Evolutionary conservation across 805 yeast genomes (phyloP).

Genomic region (Metschnikowia borealis): DNA sequence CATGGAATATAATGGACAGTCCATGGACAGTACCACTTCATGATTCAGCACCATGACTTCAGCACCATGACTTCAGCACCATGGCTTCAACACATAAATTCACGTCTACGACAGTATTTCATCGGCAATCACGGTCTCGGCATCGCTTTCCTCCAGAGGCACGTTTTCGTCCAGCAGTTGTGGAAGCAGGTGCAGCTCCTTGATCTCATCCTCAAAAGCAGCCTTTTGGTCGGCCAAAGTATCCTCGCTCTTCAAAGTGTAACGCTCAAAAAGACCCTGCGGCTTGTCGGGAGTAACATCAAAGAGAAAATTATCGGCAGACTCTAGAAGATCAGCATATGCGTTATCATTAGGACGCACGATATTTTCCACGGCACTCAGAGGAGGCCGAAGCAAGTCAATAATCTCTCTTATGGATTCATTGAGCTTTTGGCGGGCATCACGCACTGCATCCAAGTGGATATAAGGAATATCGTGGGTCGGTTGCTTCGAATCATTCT

Average conservation of each 20-base stretch:
- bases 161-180: background rate
- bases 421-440: constrained; percentile 15
- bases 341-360: constrained; percentile 3
- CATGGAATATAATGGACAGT: no score
- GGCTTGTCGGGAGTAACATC: constrained; percentile 2
- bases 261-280: constrained; percentile 12
- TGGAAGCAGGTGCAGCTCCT: background rate
- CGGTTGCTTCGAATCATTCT: background rate
- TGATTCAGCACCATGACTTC: no score
- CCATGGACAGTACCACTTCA: no score
- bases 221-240: constrained; percentile 8
- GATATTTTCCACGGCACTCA: constrained; percentile 5
- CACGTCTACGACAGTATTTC: constrained; percentile 5
- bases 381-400: constrained; percentile 15
- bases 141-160: constrained; percentile 13
- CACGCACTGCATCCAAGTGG: constrained; percentile 14
- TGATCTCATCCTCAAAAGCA: background rate
- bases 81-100: no score
- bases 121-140: constrained; percentile 17
- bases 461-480: constrained; percentile 12
- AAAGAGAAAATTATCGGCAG: constrained; percentile 2
- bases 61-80: no score
- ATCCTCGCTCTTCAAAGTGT: constrained; percentile 15
- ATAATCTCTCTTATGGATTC: constrained; percentile 14
- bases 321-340: constrained; percentile 12